Percentiles rank a stretch among this genome's conserved stretches.
phyloP scores from a whole-genome alignment of 495 filamentous ascomycete genomes.

The Aspergillus biplanus region DNA sequence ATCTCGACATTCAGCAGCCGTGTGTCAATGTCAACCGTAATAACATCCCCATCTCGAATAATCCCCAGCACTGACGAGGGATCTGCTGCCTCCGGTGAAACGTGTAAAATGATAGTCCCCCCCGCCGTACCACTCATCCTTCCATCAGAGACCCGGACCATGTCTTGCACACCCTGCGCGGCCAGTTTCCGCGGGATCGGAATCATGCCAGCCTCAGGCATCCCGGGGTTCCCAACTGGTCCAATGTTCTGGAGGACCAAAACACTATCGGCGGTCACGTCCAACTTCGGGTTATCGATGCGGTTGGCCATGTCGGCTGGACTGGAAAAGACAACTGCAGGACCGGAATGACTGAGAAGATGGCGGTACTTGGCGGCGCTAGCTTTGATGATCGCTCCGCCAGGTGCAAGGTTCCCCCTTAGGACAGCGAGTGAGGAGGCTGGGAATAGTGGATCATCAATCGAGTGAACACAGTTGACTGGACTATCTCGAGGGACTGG shows the following conservation, averaged over 20 bases:
- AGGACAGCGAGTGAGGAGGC: constrained; percentile 58
- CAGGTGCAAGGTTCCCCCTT: constrained; percentile 57
- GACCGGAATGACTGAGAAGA: constrained; percentile 56
- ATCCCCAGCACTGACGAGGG: constrained; percentile 59
- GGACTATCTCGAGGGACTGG: constrained; percentile 47
- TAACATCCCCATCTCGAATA: constrained; percentile 60
- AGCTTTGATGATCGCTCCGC: constrained; percentile 65
- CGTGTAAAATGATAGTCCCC: constrained; percentile 68
- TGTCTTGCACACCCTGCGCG: constrained; percentile 59
- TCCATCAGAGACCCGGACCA: constrained; percentile 68
- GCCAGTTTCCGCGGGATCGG: constrained; percentile 68
- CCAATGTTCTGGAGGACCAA: constrained; percentile 66
- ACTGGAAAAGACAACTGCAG: constrained; percentile 62
- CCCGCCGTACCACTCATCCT: constrained; percentile 72
- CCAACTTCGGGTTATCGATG: constrained; percentile 59
- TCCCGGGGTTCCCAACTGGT: constrained; percentile 66
- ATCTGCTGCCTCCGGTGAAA: constrained; percentile 63
- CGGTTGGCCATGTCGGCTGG: constrained; percentile 58
- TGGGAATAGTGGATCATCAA: constrained; percentile 59
- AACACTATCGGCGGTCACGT: constrained; percentile 56
- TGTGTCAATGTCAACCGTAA: constrained; percentile 55
- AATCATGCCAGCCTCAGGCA: constrained; percentile 60
- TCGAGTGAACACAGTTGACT: constrained; percentile 50
- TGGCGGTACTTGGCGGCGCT: constrained; percentile 59
- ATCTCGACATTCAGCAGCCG: constrained; percentile 52